phyloP scores from a whole-genome alignment of 768 basidiomycete genomes.

The Suillus subalutaceus region DNA sequence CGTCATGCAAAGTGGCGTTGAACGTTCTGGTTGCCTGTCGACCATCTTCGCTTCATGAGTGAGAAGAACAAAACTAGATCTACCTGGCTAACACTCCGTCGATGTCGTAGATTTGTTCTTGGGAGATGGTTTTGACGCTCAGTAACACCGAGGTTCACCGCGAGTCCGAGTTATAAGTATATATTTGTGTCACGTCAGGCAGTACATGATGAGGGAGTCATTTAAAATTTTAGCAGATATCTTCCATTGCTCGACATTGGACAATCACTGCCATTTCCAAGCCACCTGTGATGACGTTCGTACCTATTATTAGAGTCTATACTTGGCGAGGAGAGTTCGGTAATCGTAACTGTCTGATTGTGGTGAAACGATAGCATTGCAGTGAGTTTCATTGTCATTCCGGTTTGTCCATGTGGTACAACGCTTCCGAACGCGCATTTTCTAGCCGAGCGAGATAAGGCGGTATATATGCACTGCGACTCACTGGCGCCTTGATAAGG shows the following conservation, averaged over 20 bases:
- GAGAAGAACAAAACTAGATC: background rate
- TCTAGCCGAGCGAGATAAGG: background rate
- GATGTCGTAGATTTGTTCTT: background rate
- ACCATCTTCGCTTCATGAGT: background rate
- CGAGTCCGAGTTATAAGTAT: too few species aligned
- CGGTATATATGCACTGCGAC: background rate
- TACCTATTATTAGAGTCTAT: background rate
- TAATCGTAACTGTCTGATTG: background rate
- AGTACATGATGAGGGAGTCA: too few species aligned
- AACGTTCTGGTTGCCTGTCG: background rate
- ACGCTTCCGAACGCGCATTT: background rate
- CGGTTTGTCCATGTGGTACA: background rate
- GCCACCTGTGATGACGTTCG: too few species aligned
- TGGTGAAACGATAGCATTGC: too few species aligned
- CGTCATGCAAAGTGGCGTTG: background rate
- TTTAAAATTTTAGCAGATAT: too few species aligned
- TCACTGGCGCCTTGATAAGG: background rate
- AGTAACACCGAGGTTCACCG: background rate
- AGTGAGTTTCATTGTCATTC: background rate
- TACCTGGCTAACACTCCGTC: background rate
- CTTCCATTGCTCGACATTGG: too few species aligned
- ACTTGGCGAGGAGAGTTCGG: too few species aligned
- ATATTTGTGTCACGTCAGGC: too few species aligned
- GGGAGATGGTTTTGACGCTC: background rate
- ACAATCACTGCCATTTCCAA: too few species aligned